phyloP scores from a whole-genome alignment of 2,329 filamentous ascomycete species.

The Tolypocladium tropicale region DNA sequence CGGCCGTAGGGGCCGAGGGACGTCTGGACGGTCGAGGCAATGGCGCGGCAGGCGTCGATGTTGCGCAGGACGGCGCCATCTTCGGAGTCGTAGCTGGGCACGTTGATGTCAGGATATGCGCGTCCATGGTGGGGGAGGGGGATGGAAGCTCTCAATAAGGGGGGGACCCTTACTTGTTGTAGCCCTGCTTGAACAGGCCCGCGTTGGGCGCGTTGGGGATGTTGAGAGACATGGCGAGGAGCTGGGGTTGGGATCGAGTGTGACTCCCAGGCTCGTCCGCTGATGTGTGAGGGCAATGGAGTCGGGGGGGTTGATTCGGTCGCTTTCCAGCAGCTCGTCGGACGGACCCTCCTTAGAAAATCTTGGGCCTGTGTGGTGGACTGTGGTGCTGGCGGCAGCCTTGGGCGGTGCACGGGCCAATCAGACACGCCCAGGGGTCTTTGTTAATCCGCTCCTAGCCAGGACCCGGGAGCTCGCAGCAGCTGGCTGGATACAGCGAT shows the following conservation, averaged over 20 bases:
- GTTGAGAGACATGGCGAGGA: conserved; percentile 72
- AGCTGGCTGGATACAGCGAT: neutral
- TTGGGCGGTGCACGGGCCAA: neutral
- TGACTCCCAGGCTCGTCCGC: conserved; percentile 3
- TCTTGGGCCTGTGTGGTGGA: neutral
- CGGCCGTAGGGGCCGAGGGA: conserved; percentile 94
- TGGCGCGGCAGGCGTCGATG: conserved; percentile 95
- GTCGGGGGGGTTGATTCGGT: conserved; percentile 2
- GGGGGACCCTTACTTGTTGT: conserved; percentile 63
- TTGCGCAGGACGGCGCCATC: conserved; percentile 98
- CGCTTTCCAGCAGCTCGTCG: neutral
- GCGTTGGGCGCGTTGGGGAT: conserved; percentile 91
- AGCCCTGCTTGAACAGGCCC: conserved; percentile 90
- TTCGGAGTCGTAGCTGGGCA: conserved; percentile 91
- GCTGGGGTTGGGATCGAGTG: neutral
- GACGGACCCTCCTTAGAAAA: neutral
- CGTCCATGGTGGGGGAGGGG: conserved; percentile 1
- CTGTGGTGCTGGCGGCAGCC: neutral
- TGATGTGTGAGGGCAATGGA: neutral
- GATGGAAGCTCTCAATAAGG: conserved; percentile 9
- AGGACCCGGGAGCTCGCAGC: neutral
- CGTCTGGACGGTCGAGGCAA: conserved; percentile 91
- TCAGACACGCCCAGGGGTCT: neutral
- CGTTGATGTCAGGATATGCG: conserved; percentile 1
- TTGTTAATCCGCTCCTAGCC: neutral